These are phyloP conservation scores for Aspergillus neotritici DNA, from an alignment of 2,329 filamentous ascomycete genomes.

Conservation along the genomic window DNA sequence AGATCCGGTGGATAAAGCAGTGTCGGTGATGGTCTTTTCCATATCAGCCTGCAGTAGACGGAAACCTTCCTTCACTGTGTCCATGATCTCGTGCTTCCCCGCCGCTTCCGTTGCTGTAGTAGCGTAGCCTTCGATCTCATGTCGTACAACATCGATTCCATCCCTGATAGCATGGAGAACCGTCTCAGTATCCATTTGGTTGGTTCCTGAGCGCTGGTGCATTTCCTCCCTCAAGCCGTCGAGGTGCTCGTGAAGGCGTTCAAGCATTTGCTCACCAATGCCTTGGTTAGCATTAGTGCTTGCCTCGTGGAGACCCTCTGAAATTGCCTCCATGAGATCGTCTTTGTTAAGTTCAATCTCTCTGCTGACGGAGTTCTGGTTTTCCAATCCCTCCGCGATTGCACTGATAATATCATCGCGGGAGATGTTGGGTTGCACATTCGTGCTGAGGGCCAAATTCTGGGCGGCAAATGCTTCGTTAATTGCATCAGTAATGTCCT, in stretches of 20 bases:
- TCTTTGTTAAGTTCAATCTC: constrained; percentile 56
- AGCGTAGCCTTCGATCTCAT: constrained; percentile 75
- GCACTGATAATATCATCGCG: constrained; percentile 53
- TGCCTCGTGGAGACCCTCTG: constrained; percentile 51
- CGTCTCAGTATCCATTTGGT: constrained; percentile 78
- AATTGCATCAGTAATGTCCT: constrained; percentile 26
- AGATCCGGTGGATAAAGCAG: constrained; percentile 27
- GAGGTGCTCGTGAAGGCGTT: constrained; percentile 54
- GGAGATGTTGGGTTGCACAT: constrained; percentile 42
- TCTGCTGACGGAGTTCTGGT: constrained; percentile 41
- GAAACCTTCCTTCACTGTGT: constrained; percentile 59
- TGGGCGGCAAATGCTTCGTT: constrained; percentile 31
- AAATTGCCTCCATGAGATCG: constrained; percentile 55
- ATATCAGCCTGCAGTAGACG: constrained; percentile 57
- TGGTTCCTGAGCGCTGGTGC: constrained; percentile 74
- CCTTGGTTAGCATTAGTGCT: constrained; percentile 46
- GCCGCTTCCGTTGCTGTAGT: constrained; percentile 64
- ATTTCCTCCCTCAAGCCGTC: constrained; percentile 59
- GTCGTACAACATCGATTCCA: constrained; percentile 72
- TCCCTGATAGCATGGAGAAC: constrained; percentile 83
- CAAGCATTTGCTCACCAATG: constrained; percentile 55
- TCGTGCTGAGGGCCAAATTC: constrained; percentile 25
- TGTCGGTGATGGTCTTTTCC: constrained; percentile 46
- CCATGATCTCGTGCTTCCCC: constrained; percentile 72
- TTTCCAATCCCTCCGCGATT: constrained; percentile 54